Evolutionary conservation across 345 rosid genomes (phyloP).

Genomic region (Draba incana): DNA sequence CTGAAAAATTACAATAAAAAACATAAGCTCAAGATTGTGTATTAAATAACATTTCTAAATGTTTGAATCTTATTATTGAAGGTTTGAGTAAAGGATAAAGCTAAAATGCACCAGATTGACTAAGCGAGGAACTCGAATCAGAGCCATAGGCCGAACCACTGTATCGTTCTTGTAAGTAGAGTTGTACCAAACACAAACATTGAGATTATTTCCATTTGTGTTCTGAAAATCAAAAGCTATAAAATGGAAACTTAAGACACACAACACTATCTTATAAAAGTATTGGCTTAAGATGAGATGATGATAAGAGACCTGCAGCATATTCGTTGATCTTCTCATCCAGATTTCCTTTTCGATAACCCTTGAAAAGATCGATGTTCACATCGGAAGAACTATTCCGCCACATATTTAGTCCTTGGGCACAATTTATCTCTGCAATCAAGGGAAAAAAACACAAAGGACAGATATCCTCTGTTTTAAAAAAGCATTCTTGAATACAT

Average conservation of each 20-base stretch:
- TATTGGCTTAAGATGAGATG: slow-evolving; percentile 1
- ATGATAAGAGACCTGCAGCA: slow-evolving; percentile 60
- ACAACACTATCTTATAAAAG: slow-evolving; percentile 4
- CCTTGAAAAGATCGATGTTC: slow-evolving; percentile 64
- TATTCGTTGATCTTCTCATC: slow-evolving; percentile 71
- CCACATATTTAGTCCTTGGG: slow-evolving; percentile 63
- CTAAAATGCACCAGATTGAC: slow-evolving; percentile 69
- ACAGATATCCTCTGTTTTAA: slow-evolving; percentile 8
- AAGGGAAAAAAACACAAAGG: slow-evolving; percentile 25
- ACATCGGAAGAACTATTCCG: slow-evolving; percentile 64
- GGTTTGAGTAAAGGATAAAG: slow-evolving; percentile 1
- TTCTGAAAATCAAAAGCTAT: slow-evolving; percentile 89
- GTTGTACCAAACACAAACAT: slow-evolving; percentile 85
- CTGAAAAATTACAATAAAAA: slow-evolving; percentile 41
- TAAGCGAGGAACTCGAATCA: slow-evolving; percentile 72
- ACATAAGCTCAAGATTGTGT: slow-evolving; percentile 3
- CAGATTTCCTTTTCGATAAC: slow-evolving; percentile 70
- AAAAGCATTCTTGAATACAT: not conserved
- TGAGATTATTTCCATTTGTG: slow-evolving; percentile 58
- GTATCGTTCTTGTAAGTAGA: slow-evolving; percentile 60
- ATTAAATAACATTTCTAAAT: not conserved
- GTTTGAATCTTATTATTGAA: too few species aligned
- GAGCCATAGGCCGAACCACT: slow-evolving; percentile 35
- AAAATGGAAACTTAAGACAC: slow-evolving; percentile 24
- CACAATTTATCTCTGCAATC: slow-evolving; percentile 62